Evolutionary conservation across 176 grass and related monocot species (phyloP), one percentile per base, ranked within the genome.

Genomic region (Miscanthus lutarioriparius): DNA sequence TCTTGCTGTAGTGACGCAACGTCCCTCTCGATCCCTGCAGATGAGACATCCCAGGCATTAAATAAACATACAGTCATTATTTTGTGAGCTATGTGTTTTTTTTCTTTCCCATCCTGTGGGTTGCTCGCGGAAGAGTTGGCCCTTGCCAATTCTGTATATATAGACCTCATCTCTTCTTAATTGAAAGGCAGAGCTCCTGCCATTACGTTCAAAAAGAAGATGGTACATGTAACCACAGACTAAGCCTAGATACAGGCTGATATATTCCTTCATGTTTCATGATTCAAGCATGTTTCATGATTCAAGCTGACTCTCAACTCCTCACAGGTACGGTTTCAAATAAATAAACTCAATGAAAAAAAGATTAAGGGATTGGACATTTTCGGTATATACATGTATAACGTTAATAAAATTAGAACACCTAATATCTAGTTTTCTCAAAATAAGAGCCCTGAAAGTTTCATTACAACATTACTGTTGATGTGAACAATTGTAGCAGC

Each of bases 21-120:
- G 68, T 99, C 96, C 75, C 91, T 96, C 83, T 96, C 96, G 1
- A 99, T 80, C 23, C 93, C 96, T 99, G 64, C 75, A 87, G 10
- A 72, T 38, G 14, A 84, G 56, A 84, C 48, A 28, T 33, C 59
- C 75, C 70, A 35, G 20, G 64, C 51, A 87, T 77, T 65, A 83
- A 53, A 44, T 58, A 44, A 28, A 14, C n/a, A 40, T 36, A 8
- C 12, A 82, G 39, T 62, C n/a, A 62, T 26, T 25, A 25, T 4
- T 61, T 61, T 61, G 22, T 61, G 22, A 61, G 9, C 56, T 25
- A 61, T 10, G 9, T 61, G 56, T 10, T 10, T 61, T 58, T 53
- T 20, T 61, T 2, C 9, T 62, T 62, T 12, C 58, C n/a, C 58
- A 26, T 62, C 10, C 58, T 26, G 58, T 0, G 58, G 23, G 58